Conservation (phyloP, 2,329 filamentous ascomycete species). For the Basipetospora chlamydospora region DNA sequence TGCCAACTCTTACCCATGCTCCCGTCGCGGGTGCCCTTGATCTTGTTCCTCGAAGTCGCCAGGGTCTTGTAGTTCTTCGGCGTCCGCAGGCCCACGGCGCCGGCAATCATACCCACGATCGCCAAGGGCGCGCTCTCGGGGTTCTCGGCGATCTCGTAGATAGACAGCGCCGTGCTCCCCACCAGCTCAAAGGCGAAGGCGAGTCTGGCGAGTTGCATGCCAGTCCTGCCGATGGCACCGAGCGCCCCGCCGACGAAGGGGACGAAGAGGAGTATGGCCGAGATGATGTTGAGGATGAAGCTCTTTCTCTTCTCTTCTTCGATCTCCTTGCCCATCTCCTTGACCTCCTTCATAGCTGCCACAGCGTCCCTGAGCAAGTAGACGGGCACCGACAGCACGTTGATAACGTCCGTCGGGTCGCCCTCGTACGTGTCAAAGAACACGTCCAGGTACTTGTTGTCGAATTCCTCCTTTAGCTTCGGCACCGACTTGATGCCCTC, state of each 20-base stretch:
- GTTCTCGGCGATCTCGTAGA: conserved; percentile 12
- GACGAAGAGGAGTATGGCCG: conserved; percentile 31
- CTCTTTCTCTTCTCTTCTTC: conserved; percentile 11
- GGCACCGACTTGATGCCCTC: conserved; percentile 6
- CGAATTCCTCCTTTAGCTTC: conserved; percentile 7
- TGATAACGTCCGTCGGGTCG: background rate
- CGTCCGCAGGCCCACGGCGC: background rate
- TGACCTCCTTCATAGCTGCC: conserved; percentile 13
- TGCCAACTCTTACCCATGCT: background rate
- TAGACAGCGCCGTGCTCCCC: conserved; percentile 11
- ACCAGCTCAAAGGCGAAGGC: conserved; percentile 10
- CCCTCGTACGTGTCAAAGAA: background rate
- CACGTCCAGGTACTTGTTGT: background rate
- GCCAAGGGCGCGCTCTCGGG: conserved; percentile 14
- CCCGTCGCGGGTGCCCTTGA: background rate
- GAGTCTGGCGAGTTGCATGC: conserved; percentile 7
- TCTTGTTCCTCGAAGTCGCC: background rate
- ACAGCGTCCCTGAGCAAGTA: conserved; percentile 14
- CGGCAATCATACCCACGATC: conserved; percentile 12
- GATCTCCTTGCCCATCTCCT: conserved; percentile 11
- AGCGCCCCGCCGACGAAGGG: conserved; percentile 33
- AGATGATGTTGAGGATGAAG: conserved; percentile 19
- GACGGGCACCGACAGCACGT: conserved; percentile 10
- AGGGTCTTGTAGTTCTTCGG: conserved; percentile 2
- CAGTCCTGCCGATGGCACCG: conserved; percentile 7